These are phyloP conservation scores for Exophiala dermatitidis DNA, from an alignment of 2,329 filamentous ascomycete species.

Conservation along the genomic window DNA sequence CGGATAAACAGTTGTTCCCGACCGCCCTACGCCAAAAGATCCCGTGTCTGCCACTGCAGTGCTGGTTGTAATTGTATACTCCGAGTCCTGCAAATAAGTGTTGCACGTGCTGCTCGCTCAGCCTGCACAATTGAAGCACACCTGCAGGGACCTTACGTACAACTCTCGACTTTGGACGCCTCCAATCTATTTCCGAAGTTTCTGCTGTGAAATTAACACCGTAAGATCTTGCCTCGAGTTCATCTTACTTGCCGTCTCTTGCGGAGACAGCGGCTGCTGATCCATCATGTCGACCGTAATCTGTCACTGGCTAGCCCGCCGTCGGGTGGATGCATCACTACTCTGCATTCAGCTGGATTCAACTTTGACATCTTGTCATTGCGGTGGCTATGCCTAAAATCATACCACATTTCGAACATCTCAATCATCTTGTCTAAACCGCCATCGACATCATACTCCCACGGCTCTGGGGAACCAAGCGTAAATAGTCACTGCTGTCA, in stretches of 20 bases:
- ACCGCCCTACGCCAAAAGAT: too few relatives aligned
- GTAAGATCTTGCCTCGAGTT: not conserved
- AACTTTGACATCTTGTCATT: constrained; percentile 2
- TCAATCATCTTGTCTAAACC: constrained; percentile 1
- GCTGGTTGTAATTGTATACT: too few relatives aligned
- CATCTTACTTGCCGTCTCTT: not conserved
- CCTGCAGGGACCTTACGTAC: too few relatives aligned
- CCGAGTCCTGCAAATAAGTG: too few relatives aligned
- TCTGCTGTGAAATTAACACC: not conserved
- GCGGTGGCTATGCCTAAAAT: constrained; percentile 1
- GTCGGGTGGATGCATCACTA: not conserved
- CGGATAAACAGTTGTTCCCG: constrained; percentile 2
- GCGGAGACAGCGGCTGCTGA: not conserved
- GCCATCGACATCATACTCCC: constrained; percentile 6
- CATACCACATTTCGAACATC: not conserved
- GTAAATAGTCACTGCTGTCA: constrained; percentile 4
- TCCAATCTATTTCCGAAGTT: not conserved
- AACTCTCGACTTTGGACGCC: not conserved
- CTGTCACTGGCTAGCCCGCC: not conserved
- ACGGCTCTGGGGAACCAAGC: constrained; percentile 1
- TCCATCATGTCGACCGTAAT: not conserved
- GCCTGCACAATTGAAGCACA: too few relatives aligned
- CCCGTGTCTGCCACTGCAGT: too few relatives aligned
- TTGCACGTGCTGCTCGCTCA: too few relatives aligned
- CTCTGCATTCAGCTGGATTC: not conserved